Evolutionary conservation across 2,329 filamentous ascomycete genomes (phyloP).

Genomic region (Purpureocillium takamizusanense): DNA sequence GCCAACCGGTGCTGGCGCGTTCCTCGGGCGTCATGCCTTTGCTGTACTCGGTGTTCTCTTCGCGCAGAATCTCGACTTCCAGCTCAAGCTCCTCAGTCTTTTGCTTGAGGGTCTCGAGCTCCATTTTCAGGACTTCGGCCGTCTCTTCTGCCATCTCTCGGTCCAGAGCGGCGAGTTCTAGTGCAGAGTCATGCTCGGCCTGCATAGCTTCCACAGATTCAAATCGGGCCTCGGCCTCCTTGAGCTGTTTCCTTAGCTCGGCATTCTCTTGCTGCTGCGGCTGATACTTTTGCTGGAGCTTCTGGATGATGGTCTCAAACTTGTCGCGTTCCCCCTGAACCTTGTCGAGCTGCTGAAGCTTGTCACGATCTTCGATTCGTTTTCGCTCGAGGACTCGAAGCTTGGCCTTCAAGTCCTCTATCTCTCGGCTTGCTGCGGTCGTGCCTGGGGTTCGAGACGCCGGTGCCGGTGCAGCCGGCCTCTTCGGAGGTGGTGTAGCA

Average conservation of each 20-base stretch:
- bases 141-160: constrained; percentile 95
- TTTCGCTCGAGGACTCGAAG: constrained; percentile 83
- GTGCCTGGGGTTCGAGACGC: constrained; percentile 31
- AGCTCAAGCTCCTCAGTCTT: constrained; percentile 78
- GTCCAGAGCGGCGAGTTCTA: constrained; percentile 84
- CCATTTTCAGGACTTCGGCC: constrained; percentile 70
- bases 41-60: constrained; percentile 78
- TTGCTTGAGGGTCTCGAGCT: constrained; percentile 67
- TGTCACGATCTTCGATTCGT: constrained; percentile 74
- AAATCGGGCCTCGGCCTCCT: constrained; percentile 62
- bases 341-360: constrained; percentile 68
- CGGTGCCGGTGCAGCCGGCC: constrained; percentile 17
- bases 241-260: constrained; percentile 67
- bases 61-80: constrained; percentile 76
- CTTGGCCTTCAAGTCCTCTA: constrained; percentile 84
- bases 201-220: constrained; percentile 62
- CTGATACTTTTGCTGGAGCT: constrained; percentile 82
- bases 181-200: constrained; percentile 72
- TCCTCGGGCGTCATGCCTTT: constrained; percentile 86
- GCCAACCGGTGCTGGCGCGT: constrained; percentile 74
- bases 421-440: constrained; percentile 52
- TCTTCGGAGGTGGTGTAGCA: constrained; percentile 21
- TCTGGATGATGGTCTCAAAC: constrained; percentile 79
- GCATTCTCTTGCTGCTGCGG: constrained; percentile 71
- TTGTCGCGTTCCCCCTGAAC: constrained; percentile 68